Evolutionary conservation across 257 asterid species (phyloP).

Genomic region (Phtheirospermum japonicum): DNA sequence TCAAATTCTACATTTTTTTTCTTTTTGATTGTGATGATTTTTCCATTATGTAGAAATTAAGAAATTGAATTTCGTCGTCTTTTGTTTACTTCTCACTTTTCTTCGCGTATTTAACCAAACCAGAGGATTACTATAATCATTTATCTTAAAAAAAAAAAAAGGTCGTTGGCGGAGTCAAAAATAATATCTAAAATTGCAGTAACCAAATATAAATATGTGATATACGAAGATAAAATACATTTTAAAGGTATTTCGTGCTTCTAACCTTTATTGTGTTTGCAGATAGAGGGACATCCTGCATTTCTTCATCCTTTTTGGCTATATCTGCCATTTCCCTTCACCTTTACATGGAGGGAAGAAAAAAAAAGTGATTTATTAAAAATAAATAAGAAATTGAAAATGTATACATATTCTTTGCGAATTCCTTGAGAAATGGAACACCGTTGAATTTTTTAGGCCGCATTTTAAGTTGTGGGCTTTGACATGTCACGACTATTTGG

Average conservation of each 20-base stretch:
- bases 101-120: too few relatives aligned
- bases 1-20: too few relatives aligned
- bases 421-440: conserved; percentile 28
- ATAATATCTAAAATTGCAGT: not conserved
- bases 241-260: not conserved
- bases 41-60: too few relatives aligned
- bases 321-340: conserved; percentile 25
- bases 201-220: not conserved
- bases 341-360: not conserved
- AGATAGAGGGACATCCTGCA: conserved; percentile 23
- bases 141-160: too few relatives aligned
- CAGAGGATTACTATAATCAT: too few relatives aligned
- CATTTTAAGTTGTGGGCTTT: conserved; percentile 9
- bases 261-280: conserved; percentile 19
- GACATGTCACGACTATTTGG: not conserved
- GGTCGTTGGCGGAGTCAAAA: too few relatives aligned
- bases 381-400: not conserved
- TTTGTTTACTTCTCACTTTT: too few relatives aligned
- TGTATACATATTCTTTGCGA: not conserved
- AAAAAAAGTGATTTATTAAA: not conserved
- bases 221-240: not conserved
- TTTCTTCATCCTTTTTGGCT: conserved; percentile 24
- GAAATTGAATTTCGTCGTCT: too few relatives aligned
- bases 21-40: too few relatives aligned
- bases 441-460: conserved; percentile 17